phyloP scores from a whole-genome alignment of 768 basidiomycete species.

The Dacryopinax spathularia region DNA sequence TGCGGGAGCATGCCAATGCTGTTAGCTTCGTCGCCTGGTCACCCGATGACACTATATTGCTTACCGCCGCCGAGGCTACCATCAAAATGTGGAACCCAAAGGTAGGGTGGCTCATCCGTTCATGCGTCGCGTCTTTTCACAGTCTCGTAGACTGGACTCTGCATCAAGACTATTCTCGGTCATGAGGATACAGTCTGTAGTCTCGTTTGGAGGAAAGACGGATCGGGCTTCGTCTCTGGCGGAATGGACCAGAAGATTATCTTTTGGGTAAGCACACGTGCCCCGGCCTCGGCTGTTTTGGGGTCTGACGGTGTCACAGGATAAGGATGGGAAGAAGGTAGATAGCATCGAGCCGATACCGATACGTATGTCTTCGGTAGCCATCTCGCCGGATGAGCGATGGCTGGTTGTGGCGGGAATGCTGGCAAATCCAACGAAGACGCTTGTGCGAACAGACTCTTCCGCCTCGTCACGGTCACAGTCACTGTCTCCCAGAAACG shows the following conservation, averaged over 20 bases:
- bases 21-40: slow-evolving; percentile 89
- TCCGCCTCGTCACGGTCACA: slow-evolving; percentile 6
- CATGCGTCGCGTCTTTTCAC: slow-evolving; percentile 1
- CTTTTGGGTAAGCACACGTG: slow-evolving; percentile 52
- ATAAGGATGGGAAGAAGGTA: not conserved
- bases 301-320: not conserved
- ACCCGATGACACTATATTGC: slow-evolving; percentile 64
- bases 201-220: slow-evolving; percentile 77
- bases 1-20: slow-evolving; percentile 64
- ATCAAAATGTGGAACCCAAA: slow-evolving; percentile 85
- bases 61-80: slow-evolving; percentile 65
- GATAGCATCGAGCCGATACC: not conserved
- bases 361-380: slow-evolving; percentile 2
- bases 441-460: not conserved
- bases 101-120: slow-evolving; percentile 33
- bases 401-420: not conserved
- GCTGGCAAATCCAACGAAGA: slow-evolving; percentile 1
- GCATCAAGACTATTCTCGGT: slow-evolving; percentile 46
- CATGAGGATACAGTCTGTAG: slow-evolving; percentile 78
- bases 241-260: slow-evolving; percentile 73
- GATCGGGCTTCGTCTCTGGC: slow-evolving; percentile 77
- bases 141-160: slow-evolving; percentile 51
- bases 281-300: not conserved
- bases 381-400: slow-evolving; percentile 1
- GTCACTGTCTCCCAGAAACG: slow-evolving; percentile 4